These are phyloP conservation scores for Fonsecaea erecta DNA, from an alignment of 2,329 filamentous ascomycete genomes.

Conservation along the genomic window DNA sequence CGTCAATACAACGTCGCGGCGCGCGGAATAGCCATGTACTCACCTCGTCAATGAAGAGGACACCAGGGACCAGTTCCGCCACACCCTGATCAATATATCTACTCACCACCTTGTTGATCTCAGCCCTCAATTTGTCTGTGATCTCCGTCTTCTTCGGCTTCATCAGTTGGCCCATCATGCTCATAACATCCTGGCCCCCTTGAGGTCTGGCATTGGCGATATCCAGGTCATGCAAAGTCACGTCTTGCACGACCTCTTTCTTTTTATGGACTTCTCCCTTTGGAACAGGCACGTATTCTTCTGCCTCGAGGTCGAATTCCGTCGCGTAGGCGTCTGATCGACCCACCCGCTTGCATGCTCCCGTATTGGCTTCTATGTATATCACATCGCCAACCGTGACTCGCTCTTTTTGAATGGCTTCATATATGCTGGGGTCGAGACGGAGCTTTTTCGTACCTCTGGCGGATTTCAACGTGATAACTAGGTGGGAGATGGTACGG, in stretches of 20 bases:
- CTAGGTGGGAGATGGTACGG: slow-evolving; percentile 92
- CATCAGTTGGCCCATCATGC: slow-evolving; percentile 99
- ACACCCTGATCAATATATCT: slow-evolving; percentile 99
- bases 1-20: slow-evolving; percentile 20
- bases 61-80: slow-evolving; percentile 95
- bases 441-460: slow-evolving; percentile 98
- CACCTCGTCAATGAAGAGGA: slow-evolving; percentile 98
- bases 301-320: slow-evolving; percentile 96
- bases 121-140: slow-evolving; percentile 90
- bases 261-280: slow-evolving; percentile 99
- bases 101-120: slow-evolving; percentile 99
- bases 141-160: slow-evolving; percentile 99
- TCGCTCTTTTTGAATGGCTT: slow-evolving; percentile 97
- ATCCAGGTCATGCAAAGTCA: slow-evolving; percentile 94
- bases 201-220: slow-evolving; percentile 94
- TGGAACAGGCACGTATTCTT: slow-evolving; percentile 97
- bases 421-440: slow-evolving; percentile 96
- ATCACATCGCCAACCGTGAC: slow-evolving; percentile 96
- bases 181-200: slow-evolving; percentile 99
- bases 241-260: slow-evolving; percentile 99
- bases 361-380: slow-evolving; percentile 99
- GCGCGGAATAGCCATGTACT: slow-evolving; percentile 33
- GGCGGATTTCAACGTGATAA: slow-evolving; percentile 92
- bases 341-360: slow-evolving; percentile 95
- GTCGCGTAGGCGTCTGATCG: slow-evolving; percentile 96